Conservation (phyloP, 345 rosid species). For the Boechera divaricarpa region DNA sequence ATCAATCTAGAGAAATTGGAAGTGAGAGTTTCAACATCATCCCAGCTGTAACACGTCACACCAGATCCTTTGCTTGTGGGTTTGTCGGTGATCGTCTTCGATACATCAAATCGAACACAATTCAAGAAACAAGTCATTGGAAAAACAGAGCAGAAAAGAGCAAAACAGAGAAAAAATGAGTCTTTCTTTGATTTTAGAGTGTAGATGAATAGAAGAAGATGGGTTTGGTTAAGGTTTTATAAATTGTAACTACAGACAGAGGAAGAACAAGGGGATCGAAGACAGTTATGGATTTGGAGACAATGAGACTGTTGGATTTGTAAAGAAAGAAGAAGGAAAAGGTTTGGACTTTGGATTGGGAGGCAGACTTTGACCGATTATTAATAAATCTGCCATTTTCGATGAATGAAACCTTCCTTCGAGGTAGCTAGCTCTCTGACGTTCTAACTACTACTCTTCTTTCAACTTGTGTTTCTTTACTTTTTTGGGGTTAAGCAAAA, state of each 20-base stretch:
- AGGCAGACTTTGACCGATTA: slow-evolving; percentile 41
- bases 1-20: slow-evolving; percentile 56
- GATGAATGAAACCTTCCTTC: slow-evolving; percentile 34
- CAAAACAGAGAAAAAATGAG: slow-evolving; percentile 7
- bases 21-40: slow-evolving; percentile 56
- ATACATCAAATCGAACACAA: slow-evolving; percentile 39
- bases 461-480: neutral
- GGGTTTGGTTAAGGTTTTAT: neutral
- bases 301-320: slow-evolving; percentile 13
- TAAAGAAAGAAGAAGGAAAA: slow-evolving; percentile 7
- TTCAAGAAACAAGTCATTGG: slow-evolving; percentile 56
- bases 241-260: neutral
- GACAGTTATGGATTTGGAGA: slow-evolving; percentile 18
- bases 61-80: slow-evolving; percentile 11
- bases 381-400: slow-evolving; percentile 26
- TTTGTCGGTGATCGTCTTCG: slow-evolving; percentile 14
- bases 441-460: slow-evolving; percentile 40
- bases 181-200: neutral
- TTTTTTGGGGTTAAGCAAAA: slow-evolving; percentile 7
- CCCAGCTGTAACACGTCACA: slow-evolving; percentile 57
- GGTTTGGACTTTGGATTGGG: slow-evolving; percentile 20
- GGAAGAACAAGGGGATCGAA: slow-evolving; percentile 11
- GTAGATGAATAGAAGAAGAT: slow-evolving; percentile 24
- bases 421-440: slow-evolving; percentile 29
- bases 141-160: slow-evolving; percentile 20